phyloP scores from a whole-genome alignment of 2,329 filamentous ascomycete species.

The Pseudogymnoascus sp. region DNA sequence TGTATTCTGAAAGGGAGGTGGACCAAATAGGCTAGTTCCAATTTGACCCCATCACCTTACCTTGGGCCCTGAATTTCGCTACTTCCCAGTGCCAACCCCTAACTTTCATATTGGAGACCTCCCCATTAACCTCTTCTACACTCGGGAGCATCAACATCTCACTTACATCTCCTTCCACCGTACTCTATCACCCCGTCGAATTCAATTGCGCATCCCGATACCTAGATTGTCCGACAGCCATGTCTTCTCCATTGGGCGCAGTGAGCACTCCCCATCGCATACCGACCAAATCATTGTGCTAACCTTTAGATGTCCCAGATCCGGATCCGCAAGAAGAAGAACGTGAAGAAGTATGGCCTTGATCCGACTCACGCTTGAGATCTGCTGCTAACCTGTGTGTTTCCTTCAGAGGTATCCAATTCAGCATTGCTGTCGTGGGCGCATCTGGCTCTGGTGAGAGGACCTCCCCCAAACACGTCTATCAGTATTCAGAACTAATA shows the following conservation, averaged over 20 bases:
- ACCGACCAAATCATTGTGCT: constrained; percentile 19
- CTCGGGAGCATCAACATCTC: constrained; percentile 20
- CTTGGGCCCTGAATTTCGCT: constrained; percentile 10
- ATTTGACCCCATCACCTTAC: constrained; percentile 6
- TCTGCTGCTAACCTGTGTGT: constrained; percentile 50
- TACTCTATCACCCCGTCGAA: not conserved
- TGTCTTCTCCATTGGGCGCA: constrained; percentile 45
- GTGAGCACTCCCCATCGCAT: constrained; percentile 32
- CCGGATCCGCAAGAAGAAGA: constrained; percentile 99
- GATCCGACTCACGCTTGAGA: not conserved
- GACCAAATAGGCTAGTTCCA: constrained; percentile 5
- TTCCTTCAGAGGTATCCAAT: constrained; percentile 67
- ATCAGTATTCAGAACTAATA: constrained; percentile 12
- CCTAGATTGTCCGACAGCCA: constrained; percentile 25
- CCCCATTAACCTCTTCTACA: constrained; percentile 14
- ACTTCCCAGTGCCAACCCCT: constrained; percentile 8
- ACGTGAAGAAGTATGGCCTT: constrained; percentile 55
- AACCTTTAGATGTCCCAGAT: constrained; percentile 45
- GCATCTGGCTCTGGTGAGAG: constrained; percentile 90
- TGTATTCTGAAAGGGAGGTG: constrained; percentile 7
- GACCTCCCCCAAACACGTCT: constrained; percentile 9
- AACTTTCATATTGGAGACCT: constrained; percentile 10
- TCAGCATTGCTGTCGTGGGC: constrained; percentile 99
- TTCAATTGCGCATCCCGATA: constrained; percentile 4
- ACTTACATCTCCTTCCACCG: constrained; percentile 5